These are phyloP conservation scores for Chenopodium suecicum DNA, from an alignment of 148 eudicot species.

Conservation along the genomic window DNA sequence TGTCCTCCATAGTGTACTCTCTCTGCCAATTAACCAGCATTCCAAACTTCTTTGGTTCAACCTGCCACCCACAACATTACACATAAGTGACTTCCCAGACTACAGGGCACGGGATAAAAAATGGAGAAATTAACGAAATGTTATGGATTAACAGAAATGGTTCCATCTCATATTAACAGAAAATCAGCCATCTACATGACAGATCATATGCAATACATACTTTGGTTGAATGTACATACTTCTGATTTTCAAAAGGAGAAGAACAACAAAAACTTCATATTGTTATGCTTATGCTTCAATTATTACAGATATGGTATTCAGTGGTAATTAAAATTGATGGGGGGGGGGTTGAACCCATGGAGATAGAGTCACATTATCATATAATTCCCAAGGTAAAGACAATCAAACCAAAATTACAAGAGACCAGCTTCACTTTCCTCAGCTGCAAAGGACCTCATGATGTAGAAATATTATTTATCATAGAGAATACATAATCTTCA, in stretches of 20 bases:
- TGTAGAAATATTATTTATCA: too few species aligned
- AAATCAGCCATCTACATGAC: background rate
- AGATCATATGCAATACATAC: background rate
- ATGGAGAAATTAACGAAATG: background rate
- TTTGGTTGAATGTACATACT: too few species aligned
- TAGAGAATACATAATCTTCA: background rate
- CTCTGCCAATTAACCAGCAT: constrained; percentile 63
- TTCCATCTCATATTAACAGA: background rate
- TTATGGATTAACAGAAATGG: background rate
- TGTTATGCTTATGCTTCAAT: background rate
- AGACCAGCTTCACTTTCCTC: background rate
- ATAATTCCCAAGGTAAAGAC: background rate
- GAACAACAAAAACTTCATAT: background rate
- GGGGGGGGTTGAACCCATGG: too few species aligned
- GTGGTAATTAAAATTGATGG: background rate
- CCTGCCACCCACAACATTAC: constrained; percentile 29
- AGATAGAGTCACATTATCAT: background rate
- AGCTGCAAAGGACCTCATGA: background rate
- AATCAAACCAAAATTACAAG: background rate
- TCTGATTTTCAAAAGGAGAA: background rate
- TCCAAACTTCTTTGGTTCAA: constrained; percentile 58
- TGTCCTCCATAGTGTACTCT: constrained; percentile 56
- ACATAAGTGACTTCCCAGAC: background rate
- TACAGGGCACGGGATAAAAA: background rate
- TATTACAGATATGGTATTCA: background rate